phyloP scores from a whole-genome alignment of 495 filamentous ascomycete species.

The Aspergillus steynii region DNA sequence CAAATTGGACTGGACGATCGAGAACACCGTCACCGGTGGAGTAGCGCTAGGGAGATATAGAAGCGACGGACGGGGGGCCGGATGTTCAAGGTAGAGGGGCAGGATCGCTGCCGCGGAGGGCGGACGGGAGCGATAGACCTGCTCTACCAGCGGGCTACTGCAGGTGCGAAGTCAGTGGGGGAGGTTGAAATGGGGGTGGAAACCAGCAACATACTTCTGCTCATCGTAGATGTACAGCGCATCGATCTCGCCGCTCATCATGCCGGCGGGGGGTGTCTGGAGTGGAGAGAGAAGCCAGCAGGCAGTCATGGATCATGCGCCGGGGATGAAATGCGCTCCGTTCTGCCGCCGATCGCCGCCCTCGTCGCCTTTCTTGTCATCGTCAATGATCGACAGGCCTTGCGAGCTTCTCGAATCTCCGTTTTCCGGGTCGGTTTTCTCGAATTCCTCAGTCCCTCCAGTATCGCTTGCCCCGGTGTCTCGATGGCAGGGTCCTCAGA shows the following conservation, averaged over 20 bases:
- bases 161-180: constrained; percentile 16
- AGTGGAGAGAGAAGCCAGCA: constrained; percentile 1
- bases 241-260: constrained; percentile 85
- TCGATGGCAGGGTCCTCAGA: not conserved
- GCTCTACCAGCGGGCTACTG: constrained; percentile 65
- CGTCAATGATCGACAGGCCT: constrained; percentile 5
- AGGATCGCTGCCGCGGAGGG: constrained; percentile 74
- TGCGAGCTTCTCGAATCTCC: not conserved
- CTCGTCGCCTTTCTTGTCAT: constrained; percentile 19
- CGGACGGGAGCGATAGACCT: constrained; percentile 72
- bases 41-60: constrained; percentile 78
- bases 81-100: constrained; percentile 83
- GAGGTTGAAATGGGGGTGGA: not conserved
- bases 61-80: constrained; percentile 78
- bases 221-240: constrained; percentile 96
- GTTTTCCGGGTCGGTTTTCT: not conserved
- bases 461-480: not conserved
- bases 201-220: constrained; percentile 61
- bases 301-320: not conserved
- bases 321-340: not conserved
- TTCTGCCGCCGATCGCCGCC: constrained; percentile 44
- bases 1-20: constrained; percentile 79
- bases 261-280: constrained; percentile 21
- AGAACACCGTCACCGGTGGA: constrained; percentile 89
- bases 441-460: not conserved